Evolutionary conservation across 768 basidiomycete species (phyloP), one percentile per base, ranked within the genome.

Genomic region (Boletus sp.): DNA sequence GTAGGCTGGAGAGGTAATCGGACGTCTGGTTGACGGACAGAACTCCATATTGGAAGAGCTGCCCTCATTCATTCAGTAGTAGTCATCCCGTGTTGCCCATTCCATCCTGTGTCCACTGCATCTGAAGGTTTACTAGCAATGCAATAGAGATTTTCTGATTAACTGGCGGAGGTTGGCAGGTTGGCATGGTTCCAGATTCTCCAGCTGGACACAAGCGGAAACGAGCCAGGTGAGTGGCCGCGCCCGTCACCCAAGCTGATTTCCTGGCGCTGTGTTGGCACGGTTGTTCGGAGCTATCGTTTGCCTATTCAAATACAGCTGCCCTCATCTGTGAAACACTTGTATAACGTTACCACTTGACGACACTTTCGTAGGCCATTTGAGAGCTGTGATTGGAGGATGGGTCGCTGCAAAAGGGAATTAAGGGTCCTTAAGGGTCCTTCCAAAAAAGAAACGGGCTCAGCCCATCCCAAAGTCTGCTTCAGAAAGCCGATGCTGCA

Each of bases 21-120:
- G 61, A 28, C 69, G 73, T 45, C 53, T 74, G 40, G 69, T 69
- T 20, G 71, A 71, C 11, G 62, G 62, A 46, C 55, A 56, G 47
- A 69, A 73, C 58, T 54, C 52, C 47, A 68, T 68, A 46, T 30
- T 50, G 2, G 40, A 66, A 42, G 66, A 70, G 33, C 36, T 69
- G 18, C 28, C 58, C 39, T 55, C 50, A 20, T 64, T 71, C 48
- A 42, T 64, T 54, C 62, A 56, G 52, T 64, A 68, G 40, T 64
- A 65, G 46, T 44, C 40, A 36, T 37, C 35, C 30, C 17, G 7
- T 47, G 32, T 47, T 36, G 1, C 12, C 24, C 35, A 28, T 41
- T 49, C 40, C 41, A 50, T 56, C 47, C 55, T 57, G 54, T 60
- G 54, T 11, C 14, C 36, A 50, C 52, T 39, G 54, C 29, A 47